Evolutionary conservation across 495 filamentous ascomycete species (phyloP), one percentile per base, ranked within the genome.

Genomic region (Penicillium pancosmium): DNA sequence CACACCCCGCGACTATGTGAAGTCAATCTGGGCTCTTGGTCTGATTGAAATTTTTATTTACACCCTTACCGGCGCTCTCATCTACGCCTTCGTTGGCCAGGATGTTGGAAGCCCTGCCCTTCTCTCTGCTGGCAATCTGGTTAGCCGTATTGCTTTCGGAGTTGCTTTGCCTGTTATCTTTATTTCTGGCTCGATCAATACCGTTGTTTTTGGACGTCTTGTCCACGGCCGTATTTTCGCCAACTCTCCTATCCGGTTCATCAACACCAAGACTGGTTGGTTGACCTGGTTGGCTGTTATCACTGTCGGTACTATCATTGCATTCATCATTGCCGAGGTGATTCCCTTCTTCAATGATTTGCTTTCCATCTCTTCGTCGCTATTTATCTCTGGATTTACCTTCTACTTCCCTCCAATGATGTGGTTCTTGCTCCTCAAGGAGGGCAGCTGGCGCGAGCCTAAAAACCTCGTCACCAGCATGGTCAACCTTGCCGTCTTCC

Each of bases 141-240:
- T 92, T 4, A 80, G 84, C 57, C 88, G 88, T 65, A 66, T 91
- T 44, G 85, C 87, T 4, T 92, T 86, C 61, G 88, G 88, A 12
- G 68, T 56, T 35, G 54, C 54, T 27, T 38, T 56, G 33, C 54
- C 54, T 4, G 54, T 56, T 10, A 56, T 56, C 65, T 85, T 87
- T 71, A 86, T 76, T 71, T 82, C 81, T 12, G 83, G 83, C 15
- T 81, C 77, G 54, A 86, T 86, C 72, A 84, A 84, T 71, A 80
- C 78, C 13, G 78, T 77, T 1, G 82, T 85, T 23, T 72, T 81
- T 10, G 77, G 52, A 21, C 84, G 83, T 58, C 84, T 87, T 59
- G 76, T 89, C 57, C 83, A 84, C 62, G 79, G 80, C 25, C 77
- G 84, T 15, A 54, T 83, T 7, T 84, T 80, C 64, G 71, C 64